Evolutionary conservation across 75 land plant genomes (phyloP), one percentile per base, ranked within the genome.

Genomic region (Isoetes taiwanensis): DNA sequence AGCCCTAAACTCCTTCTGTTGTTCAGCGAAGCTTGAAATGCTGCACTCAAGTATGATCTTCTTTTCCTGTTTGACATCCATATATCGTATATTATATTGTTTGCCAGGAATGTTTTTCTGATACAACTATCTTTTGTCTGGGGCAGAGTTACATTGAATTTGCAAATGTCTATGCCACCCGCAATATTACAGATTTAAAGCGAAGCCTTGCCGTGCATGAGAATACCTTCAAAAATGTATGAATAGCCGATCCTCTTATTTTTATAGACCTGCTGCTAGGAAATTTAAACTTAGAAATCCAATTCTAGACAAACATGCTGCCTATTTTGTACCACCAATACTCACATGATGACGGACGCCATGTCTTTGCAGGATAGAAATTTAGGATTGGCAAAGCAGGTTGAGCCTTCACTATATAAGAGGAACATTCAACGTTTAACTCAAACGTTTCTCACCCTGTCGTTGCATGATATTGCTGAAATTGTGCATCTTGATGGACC

Each of bases 361-460:
- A 14, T 8, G 32, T 41, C 41, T 16, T 5, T 31, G 57, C 90
- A 94, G 99, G 99, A 94, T 69, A 89, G 61, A 34, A 94, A 94
- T 63, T 41, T 89, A 59, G 99, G 99, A 29, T 62, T 94, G 53
- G 99, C 83, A 16, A 94, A 85, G 71, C 99, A 94, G 73, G 99
- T 85, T 52, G 63, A 85, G 11, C 70, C 96, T 28, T 94, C 96
- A 30, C 67, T 94, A 52, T 82, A 80, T 58, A 94, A 89, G 65
- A 78, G 90, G 21, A 94, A 89, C 64, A 94, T 94, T 27, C 99
- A 94, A 64, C 73, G 86, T 55, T 54, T 94, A 42, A 94, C 99
- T 25, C 99, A 94, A 56, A 94, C 96, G 28, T 94, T 79, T 65
- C 57, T 94, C 42, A 94, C 99, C 42, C 72, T 94, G 20, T 93